Evolutionary conservation across 192 early-diverging fungal species (phyloP).

Genomic region (Martensiomyces pterosporus): DNA sequence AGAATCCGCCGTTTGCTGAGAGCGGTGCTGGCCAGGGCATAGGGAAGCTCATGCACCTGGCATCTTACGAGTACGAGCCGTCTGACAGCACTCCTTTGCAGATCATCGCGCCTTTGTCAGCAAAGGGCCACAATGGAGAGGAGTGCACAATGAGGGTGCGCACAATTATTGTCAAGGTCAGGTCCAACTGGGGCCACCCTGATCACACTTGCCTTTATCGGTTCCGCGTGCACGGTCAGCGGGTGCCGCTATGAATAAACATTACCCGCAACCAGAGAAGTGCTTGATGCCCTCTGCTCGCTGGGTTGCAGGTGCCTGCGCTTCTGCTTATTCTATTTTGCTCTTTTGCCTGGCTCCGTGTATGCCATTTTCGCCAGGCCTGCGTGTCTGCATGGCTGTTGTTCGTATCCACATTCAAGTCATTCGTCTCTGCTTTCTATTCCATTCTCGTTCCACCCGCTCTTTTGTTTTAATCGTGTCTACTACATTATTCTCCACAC

Average conservation of each 20-base stretch:
- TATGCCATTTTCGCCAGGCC: too few species aligned
- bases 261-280: background rate
- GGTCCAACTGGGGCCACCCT: slow-evolving; percentile 68
- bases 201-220: slow-evolving; percentile 73
- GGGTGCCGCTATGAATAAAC: slow-evolving; percentile 9
- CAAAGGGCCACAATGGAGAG: slow-evolving; percentile 3
- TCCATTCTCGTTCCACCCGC: too few species aligned
- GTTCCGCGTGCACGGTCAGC: slow-evolving; percentile 63
- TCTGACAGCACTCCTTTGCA: slow-evolving; percentile 43
- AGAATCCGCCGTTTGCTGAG: slow-evolving; percentile 24
- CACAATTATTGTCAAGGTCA: slow-evolving; percentile 56
- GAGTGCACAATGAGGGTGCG: slow-evolving; percentile 46
- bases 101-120: slow-evolving; percentile 36
- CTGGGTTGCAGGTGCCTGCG: too few species aligned
- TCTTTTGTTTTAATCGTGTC: too few species aligned
- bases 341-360: too few species aligned
- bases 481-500: too few species aligned
- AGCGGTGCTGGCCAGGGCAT: slow-evolving; percentile 18
- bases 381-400: too few species aligned
- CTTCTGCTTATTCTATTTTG: too few species aligned
- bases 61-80: slow-evolving; percentile 50
- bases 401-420: too few species aligned
- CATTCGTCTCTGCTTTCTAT: too few species aligned
- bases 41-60: slow-evolving; percentile 23
- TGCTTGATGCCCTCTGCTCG: background rate